Evolutionary conservation across 1,139 yeast species (phyloP), one percentile per base, ranked within the genome.

Genomic region (Magnusiomyces paraingens): DNA sequence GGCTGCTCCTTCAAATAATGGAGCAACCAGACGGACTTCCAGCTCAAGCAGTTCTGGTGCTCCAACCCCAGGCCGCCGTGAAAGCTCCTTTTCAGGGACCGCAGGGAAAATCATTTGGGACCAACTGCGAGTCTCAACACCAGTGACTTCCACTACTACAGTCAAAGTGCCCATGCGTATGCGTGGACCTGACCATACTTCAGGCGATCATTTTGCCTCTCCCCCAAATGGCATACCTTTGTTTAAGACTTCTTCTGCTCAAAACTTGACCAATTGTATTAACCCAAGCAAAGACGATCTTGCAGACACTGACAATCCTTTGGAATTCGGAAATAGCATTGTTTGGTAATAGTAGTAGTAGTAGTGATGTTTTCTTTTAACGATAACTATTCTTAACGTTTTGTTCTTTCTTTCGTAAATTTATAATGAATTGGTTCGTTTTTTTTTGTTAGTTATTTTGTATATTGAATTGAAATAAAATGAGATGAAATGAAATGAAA

Each of bases 91-190:
- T 26, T 26, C 32, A 4, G 32, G 38, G 8, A 36, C 47, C 6
- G 47, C 47, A 3, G 47, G 32, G 14, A 44, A 44, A 29, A 36
- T 20, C 12, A 44, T 44, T n/a, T 44, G 47, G 47, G 38, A n/a
- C 15, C 47, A 44, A 15, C 21, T 44, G 14, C 47, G 32, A 15
- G 47, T 35, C 5, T 17, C 29, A 20, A 36, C 26, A 5, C 18
- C 15, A 17, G n/a, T 10, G n/a, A 29, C 17, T 3, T 15, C 21
- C 21, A 29, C 32, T 6, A 14, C 47, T 21, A 44, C 47, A 17
- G 32, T 44, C 17, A 44, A 44, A 21, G 47, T 29, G 10, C 47
- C 47, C 10, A 44, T 44, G 47, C 17, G 15, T 2, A 44, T 44
- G 47, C n/a, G 32, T 5, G 20, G 29, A n/a, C 14, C 21, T 14